Base-by-base conservation (phyloP, 2,329 filamentous ascomycete species). In the Pseudophaeomoniella oleicola region DNA sequence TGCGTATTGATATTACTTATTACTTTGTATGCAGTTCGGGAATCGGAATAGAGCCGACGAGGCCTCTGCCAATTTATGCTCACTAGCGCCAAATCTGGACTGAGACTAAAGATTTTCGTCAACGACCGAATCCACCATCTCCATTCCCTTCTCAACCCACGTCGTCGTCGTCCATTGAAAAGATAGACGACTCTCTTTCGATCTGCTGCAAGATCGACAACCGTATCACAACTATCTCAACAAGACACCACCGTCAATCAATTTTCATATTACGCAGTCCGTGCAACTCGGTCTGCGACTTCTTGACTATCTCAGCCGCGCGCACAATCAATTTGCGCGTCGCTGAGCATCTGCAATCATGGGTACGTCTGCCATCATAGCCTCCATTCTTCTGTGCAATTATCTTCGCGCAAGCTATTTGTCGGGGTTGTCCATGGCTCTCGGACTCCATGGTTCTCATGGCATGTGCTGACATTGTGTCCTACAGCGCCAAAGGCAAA, bases 401-500 rank as follows among this genome's bases (percentile, higher is more conserved):
- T 13, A n/a, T 5, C 11, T 18, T 22, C 19, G 4, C 13, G 15
- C 16, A 30, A 16, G 34, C n/a, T n/a, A 4, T 18, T 18, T 36
- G 19, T 30, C 22, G 13, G 22, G 13, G 22, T 10, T 10, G 10
- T 13, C 13, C 22, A 10, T 10, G 10, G 13, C 10, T 10, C 13
- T 10, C 22, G 13, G 10, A 10, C 13, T 13, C 10, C 22, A 5
- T 15, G 30, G 17, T 14, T 10, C 13, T 32, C 13, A 32, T 32
- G 30, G 30, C 30, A 15, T 10, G 17, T 19, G 11, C 10, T 17
- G 11, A 15, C 22, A 6, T 27, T 6, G 9, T 6, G 22, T 27
- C 38, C 34, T 57, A 42, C 55, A 93, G 87, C 82, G 73, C 88
- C 87, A 62, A 92, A 92, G 70, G 82, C 85, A 69, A 80, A 93